Conservation (phyloP, 75 land plant species). For the Gnetum montanum region DNA sequence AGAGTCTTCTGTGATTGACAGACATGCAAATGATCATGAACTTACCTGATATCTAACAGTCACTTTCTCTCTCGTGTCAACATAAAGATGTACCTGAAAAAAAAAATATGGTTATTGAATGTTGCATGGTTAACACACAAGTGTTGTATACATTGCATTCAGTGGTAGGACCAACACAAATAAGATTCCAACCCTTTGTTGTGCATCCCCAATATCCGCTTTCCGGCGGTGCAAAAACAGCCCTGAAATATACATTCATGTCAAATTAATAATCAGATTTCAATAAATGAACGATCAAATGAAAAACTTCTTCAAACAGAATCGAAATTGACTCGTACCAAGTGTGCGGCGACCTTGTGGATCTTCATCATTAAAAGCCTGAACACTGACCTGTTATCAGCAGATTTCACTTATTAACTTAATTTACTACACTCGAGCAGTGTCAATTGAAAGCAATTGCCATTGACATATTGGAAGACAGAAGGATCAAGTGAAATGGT, state of each 20-base stretch:
- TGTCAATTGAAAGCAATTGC: no score
- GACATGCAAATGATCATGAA: neutral
- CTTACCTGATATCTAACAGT: constrained; percentile 92
- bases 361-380: constrained; percentile 98
- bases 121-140: no score
- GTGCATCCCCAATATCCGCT: constrained; percentile 64
- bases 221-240: constrained; percentile 89
- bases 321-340: constrained; percentile 54
- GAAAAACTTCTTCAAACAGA: no score
- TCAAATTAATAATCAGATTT: neutral
- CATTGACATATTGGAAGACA: no score
- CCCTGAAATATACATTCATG: constrained; percentile 35
- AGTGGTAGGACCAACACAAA: neutral
- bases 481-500: no score
- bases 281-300: constrained; percentile 4
- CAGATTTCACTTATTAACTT: no score
- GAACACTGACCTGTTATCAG: constrained; percentile 82
- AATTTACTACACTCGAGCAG: no score
- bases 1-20: no score
- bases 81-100: constrained; percentile 69
- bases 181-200: constrained; percentile 49
- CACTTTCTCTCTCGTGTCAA: constrained; percentile 89
- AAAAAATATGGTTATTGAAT: no score
- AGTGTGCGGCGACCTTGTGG: constrained; percentile 97
- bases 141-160: no score